phyloP scores from a whole-genome alignment of 1,139 yeast genomes.

The Lodderomyces pseudojiufengensis region DNA sequence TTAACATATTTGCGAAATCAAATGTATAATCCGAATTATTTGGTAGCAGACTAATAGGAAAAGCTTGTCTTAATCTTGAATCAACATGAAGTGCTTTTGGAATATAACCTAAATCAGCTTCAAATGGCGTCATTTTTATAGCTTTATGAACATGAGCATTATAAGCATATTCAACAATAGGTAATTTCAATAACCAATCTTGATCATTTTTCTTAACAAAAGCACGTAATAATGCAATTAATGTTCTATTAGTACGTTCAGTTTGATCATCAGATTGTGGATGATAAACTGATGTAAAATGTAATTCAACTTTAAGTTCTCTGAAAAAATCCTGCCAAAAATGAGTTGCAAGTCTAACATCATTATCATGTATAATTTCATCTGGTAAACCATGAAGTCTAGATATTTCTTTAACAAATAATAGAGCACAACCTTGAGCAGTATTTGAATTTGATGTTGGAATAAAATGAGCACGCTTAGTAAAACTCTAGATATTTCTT shows the following conservation, averaged over 20 bases:
- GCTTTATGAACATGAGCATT: slow-evolving; percentile 3
- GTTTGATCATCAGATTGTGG: slow-evolving; percentile 10
- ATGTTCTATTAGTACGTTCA: slow-evolving; percentile 5
- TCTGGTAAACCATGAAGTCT: too few relatives aligned
- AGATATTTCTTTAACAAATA: not conserved
- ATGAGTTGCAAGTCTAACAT: not conserved
- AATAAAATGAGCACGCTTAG: not conserved
- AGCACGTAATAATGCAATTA: slow-evolving; percentile 4
- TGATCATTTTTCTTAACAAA: not conserved
- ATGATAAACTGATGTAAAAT: slow-evolving; percentile 1
- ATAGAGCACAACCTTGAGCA: not conserved
- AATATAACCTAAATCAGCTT: slow-evolving; percentile 1
- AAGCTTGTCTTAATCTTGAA: too few relatives aligned
- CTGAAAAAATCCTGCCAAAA: slow-evolving; percentile 3
- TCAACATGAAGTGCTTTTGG: not conserved
- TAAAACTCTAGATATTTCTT: too few relatives aligned
- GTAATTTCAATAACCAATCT: slow-evolving; percentile 2
- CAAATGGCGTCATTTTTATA: slow-evolving; percentile 6
- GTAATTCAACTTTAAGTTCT: not conserved
- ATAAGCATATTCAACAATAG: slow-evolving; percentile 5
- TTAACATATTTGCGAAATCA: too few relatives aligned
- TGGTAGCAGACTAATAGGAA: too few relatives aligned
- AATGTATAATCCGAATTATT: too few relatives aligned
- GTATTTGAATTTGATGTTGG: not conserved
- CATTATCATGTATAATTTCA: slow-evolving; percentile 1